A percentile compares a stretch with the other conserved stretches of the same genome.
Conservation (phyloP, 164 flowering plant genomes). For the Aristolochia californica region DNA sequence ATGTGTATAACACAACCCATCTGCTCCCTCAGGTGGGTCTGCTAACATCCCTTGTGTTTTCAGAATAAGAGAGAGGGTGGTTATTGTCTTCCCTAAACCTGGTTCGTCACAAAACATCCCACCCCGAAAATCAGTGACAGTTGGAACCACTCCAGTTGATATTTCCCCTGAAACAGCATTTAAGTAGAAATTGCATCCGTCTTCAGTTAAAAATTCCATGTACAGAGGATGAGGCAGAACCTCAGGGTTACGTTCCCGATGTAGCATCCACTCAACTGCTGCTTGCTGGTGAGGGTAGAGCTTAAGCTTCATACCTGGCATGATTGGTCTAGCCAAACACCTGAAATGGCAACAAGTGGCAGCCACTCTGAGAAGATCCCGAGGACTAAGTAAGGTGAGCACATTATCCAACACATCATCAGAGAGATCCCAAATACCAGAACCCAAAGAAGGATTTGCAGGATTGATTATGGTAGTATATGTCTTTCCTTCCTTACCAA, state of each 20-base stretch:
- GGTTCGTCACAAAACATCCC: slow-evolving; percentile 99
- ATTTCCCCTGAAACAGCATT: slow-evolving; percentile 71
- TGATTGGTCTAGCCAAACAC: slow-evolving; percentile 50
- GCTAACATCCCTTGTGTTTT: slow-evolving; percentile 86
- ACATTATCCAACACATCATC: slow-evolving; percentile 65
- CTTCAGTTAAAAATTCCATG: slow-evolving; percentile 47
- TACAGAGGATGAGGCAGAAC: slow-evolving; percentile 67
- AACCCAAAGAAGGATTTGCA: slow-evolving; percentile 22
- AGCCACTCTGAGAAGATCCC: slow-evolving; percentile 62
- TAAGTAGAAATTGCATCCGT: slow-evolving; percentile 58
- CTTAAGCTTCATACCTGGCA: slow-evolving; percentile 88
- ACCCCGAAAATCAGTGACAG: slow-evolving; percentile 72
- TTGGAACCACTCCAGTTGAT: slow-evolving; percentile 46
- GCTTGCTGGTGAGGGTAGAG: slow-evolving; percentile 90
- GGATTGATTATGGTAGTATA: slow-evolving; percentile 37
- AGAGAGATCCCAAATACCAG: slow-evolving; percentile 69
- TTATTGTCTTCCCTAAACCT: slow-evolving; percentile 92
- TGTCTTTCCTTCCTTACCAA: slow-evolving; percentile 21
- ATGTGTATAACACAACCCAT: slow-evolving; percentile 58
- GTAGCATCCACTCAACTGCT: slow-evolving; percentile 95
- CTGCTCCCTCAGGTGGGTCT: slow-evolving; percentile 63
- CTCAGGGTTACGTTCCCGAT: slow-evolving; percentile 53
- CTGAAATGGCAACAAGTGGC: slow-evolving; percentile 80
- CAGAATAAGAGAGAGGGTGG: slow-evolving; percentile 81
- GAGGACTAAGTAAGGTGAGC: slow-evolving; percentile 36